Evolutionary conservation across 2,329 filamentous ascomycete species (phyloP).

Genomic region (Calonectria pseudoturangicola): DNA sequence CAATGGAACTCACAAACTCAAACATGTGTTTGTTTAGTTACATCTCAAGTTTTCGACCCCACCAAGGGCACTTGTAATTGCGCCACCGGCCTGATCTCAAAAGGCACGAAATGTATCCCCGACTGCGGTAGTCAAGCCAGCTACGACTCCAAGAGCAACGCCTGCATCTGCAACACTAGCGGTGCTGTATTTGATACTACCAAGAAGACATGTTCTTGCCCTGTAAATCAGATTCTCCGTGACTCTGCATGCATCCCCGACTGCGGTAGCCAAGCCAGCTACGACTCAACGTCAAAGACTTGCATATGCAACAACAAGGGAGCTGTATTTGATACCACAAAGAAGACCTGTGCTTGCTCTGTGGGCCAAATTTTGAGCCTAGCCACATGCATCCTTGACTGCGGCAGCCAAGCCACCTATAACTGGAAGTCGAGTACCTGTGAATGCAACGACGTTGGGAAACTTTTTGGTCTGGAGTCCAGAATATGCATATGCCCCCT

Average conservation of each 20-base stretch:
- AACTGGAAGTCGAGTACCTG: neutral
- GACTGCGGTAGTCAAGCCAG: constrained; percentile 46
- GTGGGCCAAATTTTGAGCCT: neutral
- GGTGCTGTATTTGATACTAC: constrained; percentile 43
- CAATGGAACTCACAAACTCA: neutral
- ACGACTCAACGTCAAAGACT: neutral
- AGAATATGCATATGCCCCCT: constrained; percentile 20
- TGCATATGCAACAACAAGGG: constrained; percentile 28
- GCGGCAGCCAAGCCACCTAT: constrained; percentile 22
- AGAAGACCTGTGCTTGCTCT: constrained; percentile 7
- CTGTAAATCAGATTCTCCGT: neutral
- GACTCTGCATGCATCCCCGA: constrained; percentile 16
- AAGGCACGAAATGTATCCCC: constrained; percentile 36
- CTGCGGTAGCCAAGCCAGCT: constrained; percentile 26
- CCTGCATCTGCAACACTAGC: constrained; percentile 48
- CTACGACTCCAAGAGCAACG: constrained; percentile 44
- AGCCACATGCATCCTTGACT: constrained; percentile 19
- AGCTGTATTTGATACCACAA: neutral
- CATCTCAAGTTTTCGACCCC: neutral
- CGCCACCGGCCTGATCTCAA: constrained; percentile 4
- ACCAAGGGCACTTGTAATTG: neutral
- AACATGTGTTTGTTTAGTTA: neutral
- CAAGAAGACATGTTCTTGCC: constrained; percentile 44
- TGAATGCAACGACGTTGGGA: constrained; percentile 20
- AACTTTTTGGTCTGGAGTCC: constrained; percentile 2